phyloP scores from a whole-genome alignment of 306 rosid genomes.

The Castanea crenata region DNA sequence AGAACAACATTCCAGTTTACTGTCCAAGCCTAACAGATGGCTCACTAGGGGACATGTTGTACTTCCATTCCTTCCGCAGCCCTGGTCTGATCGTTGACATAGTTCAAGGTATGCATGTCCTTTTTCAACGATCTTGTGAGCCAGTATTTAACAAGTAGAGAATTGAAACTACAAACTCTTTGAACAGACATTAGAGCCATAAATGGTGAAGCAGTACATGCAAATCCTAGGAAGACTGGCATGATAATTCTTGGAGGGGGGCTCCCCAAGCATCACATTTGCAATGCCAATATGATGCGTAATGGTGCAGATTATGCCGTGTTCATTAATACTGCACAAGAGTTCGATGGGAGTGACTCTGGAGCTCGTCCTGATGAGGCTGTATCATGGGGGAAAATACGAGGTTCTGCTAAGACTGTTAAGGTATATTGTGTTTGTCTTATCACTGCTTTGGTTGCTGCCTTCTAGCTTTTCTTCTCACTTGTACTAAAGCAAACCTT shows the following conservation, averaged over 20 bases:
- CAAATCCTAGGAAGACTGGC: slow-evolving; percentile 86
- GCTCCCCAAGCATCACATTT: slow-evolving; percentile 94
- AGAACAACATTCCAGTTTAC: slow-evolving; percentile 87
- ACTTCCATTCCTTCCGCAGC: slow-evolving; percentile 77
- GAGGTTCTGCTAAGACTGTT: slow-evolving; percentile 81
- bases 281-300: slow-evolving; percentile 99
- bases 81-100: slow-evolving; percentile 79
- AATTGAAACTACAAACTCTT: slow-evolving; percentile 19
- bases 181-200: slow-evolving; percentile 84
- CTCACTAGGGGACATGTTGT: slow-evolving; percentile 93
- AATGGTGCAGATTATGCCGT: slow-evolving; percentile 95
- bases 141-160: not conserved
- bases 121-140: slow-evolving; percentile 8
- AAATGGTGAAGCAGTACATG: slow-evolving; percentile 91
- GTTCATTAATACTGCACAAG: slow-evolving; percentile 88
- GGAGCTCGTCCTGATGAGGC: slow-evolving; percentile 97
- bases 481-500: not conserved
- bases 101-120: slow-evolving; percentile 59
- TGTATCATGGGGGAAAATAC: slow-evolving; percentile 90
- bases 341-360: slow-evolving; percentile 94
- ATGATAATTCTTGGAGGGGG: slow-evolving; percentile 93
- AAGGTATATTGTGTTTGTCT: slow-evolving; percentile 49
- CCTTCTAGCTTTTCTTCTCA: slow-evolving; percentile 1
- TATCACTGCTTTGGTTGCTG: not conserved
- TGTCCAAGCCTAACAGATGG: slow-evolving; percentile 98